Percentiles rank a stretch among this genome's conserved stretches.
Evolutionary conservation across 768 basidiomycete species (phyloP).

Genomic region (Lactarius hengduanensis): DNA sequence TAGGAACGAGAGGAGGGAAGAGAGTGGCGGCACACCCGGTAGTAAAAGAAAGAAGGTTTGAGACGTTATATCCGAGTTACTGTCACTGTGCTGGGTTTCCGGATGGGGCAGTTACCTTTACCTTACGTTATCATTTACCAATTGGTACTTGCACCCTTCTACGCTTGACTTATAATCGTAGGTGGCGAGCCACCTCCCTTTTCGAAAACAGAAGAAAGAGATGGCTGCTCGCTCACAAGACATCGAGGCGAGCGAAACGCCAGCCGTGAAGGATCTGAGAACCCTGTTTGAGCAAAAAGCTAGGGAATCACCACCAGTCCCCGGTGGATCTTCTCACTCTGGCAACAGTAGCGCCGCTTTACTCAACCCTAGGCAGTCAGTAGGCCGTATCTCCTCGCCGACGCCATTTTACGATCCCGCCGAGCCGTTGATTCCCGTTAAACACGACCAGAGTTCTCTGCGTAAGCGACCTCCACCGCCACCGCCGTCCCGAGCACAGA

Average conservation of each 20-base stretch:
- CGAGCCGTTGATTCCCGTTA: not conserved
- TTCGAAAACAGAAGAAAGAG: not conserved
- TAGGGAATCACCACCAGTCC: constrained; percentile 2
- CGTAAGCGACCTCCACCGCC: constrained; percentile 23
- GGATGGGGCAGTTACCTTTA: not conserved
- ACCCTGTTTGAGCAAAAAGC: constrained; percentile 23
- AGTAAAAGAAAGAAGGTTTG: constrained; percentile 19
- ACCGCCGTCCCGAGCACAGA: constrained; percentile 18
- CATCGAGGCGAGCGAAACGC: constrained; percentile 12
- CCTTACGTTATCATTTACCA: not conserved
- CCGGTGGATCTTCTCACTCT: constrained; percentile 8
- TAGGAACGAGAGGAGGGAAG: constrained; percentile 7
- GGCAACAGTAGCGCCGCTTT: not conserved
- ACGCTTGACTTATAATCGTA: not conserved
- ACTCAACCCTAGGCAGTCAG: constrained; percentile 3
- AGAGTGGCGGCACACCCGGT: not conserved
- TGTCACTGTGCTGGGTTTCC: not conserved
- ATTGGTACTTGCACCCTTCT: not conserved
- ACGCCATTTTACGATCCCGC: constrained; percentile 5
- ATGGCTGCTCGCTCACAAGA: constrained; percentile 11
- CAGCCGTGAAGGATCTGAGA: constrained; percentile 22
- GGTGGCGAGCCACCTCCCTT: not conserved
- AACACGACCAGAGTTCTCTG: constrained; percentile 14
- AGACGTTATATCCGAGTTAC: not conserved
- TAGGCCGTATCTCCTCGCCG: constrained; percentile 17